Evolutionary conservation across 2,329 filamentous ascomycete genomes (phyloP).

Genomic region (Basipetospora chlamydospora): DNA sequence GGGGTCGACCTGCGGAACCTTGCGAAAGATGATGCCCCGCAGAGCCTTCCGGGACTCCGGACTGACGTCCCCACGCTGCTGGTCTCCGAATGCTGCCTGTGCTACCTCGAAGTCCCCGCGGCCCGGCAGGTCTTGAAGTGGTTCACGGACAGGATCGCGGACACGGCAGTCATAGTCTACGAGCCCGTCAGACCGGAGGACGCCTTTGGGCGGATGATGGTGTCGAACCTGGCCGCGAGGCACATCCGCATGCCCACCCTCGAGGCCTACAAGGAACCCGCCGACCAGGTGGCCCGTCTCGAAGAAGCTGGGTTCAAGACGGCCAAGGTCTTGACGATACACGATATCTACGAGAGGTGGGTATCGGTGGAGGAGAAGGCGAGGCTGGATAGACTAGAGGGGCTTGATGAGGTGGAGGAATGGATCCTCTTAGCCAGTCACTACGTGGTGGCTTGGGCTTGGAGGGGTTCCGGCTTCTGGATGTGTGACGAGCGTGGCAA

Average conservation of each 20-base stretch:
- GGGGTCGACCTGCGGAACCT: conserved; percentile 58
- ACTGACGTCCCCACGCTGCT: conserved; percentile 60
- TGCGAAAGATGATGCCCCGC: not conserved
- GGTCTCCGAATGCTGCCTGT: conserved; percentile 88
- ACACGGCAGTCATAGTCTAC: conserved; percentile 58
- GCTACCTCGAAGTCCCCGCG: conserved; percentile 59
- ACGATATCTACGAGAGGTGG: conserved; percentile 64
- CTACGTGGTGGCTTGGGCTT: conserved; percentile 85
- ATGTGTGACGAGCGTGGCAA: not conserved
- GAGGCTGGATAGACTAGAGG: conserved; percentile 65
- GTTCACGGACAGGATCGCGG: conserved; percentile 39
- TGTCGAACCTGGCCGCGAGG: conserved; percentile 69
- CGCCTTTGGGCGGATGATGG: conserved; percentile 83
- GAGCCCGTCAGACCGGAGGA: conserved; percentile 78
- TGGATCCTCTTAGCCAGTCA: conserved; percentile 77
- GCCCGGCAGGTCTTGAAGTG: conserved; percentile 50
- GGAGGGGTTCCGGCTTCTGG: conserved; percentile 37
- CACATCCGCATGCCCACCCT: conserved; percentile 78
- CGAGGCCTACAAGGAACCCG: conserved; percentile 51
- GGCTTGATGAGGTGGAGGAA: conserved; percentile 90
- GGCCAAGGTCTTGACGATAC: conserved; percentile 28
- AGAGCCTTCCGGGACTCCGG: conserved; percentile 27
- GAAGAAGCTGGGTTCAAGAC: conserved; percentile 46
- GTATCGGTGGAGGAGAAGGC: conserved; percentile 56
- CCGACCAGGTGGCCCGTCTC: conserved; percentile 55